Conservation (phyloP, 1,139 yeast species). For the Yamadazyma sp. region DNA sequence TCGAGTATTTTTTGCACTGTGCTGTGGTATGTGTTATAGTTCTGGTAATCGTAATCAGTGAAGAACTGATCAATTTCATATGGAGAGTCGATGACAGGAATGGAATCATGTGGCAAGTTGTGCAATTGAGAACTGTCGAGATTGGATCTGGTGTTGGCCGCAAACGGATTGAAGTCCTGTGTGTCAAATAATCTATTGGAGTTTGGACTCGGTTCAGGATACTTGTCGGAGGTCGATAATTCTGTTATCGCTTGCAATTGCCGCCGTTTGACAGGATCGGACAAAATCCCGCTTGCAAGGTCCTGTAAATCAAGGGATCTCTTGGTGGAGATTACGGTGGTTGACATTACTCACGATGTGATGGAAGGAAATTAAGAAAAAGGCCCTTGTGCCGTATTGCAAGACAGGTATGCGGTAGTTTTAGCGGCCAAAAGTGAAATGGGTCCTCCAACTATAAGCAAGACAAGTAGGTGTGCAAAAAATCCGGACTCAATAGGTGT, state of each 20-base stretch:
- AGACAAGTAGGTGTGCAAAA: background rate
- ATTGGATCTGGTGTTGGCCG: background rate
- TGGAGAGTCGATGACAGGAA: conserved; percentile 40
- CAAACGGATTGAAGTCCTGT: background rate
- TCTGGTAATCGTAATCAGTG: conserved; percentile 30
- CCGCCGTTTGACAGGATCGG: conserved; percentile 13
- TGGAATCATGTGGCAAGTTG: conserved; percentile 34
- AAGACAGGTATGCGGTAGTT: background rate
- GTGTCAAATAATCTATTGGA: background rate
- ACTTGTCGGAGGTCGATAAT: background rate
- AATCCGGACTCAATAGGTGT: too few species aligned
- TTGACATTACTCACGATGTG: background rate
- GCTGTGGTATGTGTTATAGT: conserved; percentile 10
- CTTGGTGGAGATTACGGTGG: background rate
- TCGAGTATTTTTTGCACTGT: conserved; percentile 25
- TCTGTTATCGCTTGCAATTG: conserved; percentile 7
- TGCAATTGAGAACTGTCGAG: conserved; percentile 12
- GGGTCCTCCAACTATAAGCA: too few species aligned
- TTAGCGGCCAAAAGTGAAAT: conserved; percentile 2
- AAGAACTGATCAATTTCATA: conserved; percentile 31
- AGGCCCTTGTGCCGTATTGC: background rate
- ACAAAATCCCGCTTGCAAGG: conserved; percentile 9
- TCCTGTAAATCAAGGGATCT: conserved; percentile 3
- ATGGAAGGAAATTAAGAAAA: background rate
- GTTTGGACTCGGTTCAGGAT: background rate